Conservation (phyloP, 1,139 yeast species). For the Sugiyamaella grinbergsii region DNA sequence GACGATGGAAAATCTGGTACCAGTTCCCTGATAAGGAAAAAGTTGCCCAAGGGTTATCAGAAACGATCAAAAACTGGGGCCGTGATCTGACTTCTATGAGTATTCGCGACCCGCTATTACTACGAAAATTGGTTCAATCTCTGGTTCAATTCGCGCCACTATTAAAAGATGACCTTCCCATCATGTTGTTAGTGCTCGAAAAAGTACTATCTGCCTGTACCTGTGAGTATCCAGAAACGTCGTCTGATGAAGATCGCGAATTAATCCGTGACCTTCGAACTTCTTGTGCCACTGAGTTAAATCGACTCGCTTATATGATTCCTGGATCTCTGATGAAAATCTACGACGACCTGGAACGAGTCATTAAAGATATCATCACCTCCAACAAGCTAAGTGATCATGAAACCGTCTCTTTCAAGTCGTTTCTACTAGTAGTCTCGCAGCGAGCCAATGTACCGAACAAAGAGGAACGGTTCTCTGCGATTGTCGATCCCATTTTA, state of each 20-base stretch:
- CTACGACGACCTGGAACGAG: slow-evolving; percentile 78
- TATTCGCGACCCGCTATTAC: slow-evolving; percentile 74
- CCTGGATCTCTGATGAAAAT: slow-evolving; percentile 85
- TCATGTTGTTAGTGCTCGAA: slow-evolving; percentile 83
- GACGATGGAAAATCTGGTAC: slow-evolving; percentile 97
- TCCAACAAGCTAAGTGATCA: slow-evolving; percentile 79
- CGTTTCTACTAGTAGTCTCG: slow-evolving; percentile 86
- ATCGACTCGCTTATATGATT: slow-evolving; percentile 89
- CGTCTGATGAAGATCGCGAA: slow-evolving; percentile 71
- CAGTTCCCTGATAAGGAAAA: slow-evolving; percentile 60
- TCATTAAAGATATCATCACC: slow-evolving; percentile 69
- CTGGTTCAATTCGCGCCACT: slow-evolving; percentile 97
- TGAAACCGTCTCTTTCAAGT: slow-evolving; percentile 90
- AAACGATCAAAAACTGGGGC: slow-evolving; percentile 73
- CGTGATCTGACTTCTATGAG: slow-evolving; percentile 74
- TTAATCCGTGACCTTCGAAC: slow-evolving; percentile 84
- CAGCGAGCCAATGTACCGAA: slow-evolving; percentile 77
- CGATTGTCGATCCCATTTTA: slow-evolving; percentile 89
- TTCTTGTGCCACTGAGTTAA: slow-evolving; percentile 92
- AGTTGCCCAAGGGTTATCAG: slow-evolving; percentile 57
- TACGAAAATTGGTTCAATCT: slow-evolving; percentile 86
- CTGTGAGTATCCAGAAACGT: slow-evolving; percentile 52
- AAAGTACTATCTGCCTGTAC: slow-evolving; percentile 88
- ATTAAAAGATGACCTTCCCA: slow-evolving; percentile 64
- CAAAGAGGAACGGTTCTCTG: slow-evolving; percentile 72